Evolutionary conservation across 495 filamentous ascomycete species (phyloP).

Genomic region (Pyronema omphalodes): DNA sequence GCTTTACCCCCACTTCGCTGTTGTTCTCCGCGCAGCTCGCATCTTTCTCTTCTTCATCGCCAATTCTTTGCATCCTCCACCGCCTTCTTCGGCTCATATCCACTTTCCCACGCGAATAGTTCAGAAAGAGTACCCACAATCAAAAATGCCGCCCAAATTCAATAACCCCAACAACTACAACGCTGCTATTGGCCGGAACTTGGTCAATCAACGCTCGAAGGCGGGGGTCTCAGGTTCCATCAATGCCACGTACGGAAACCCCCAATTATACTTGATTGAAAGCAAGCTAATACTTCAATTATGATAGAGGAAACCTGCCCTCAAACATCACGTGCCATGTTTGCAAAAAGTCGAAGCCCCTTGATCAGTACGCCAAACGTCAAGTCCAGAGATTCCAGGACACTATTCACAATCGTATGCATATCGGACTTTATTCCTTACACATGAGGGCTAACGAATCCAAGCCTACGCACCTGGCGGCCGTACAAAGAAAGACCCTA

Average conservation of each 20-base stretch:
- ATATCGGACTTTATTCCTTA: background rate
- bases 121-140: too few relatives aligned
- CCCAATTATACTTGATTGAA: too few relatives aligned
- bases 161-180: too few relatives aligned
- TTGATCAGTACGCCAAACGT: conserved; percentile 16
- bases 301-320: conserved; percentile 7
- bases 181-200: background rate
- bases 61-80: too few relatives aligned
- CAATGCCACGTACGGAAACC: background rate
- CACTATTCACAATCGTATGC: conserved; percentile 2
- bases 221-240: background rate
- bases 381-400: conserved; percentile 13
- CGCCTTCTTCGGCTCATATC: too few relatives aligned
- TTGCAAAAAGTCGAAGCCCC: conserved; percentile 10
- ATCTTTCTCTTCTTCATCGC: too few relatives aligned
- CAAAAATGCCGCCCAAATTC: too few relatives aligned
- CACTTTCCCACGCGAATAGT: too few relatives aligned
- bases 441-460: background rate
- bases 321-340: conserved; percentile 8
- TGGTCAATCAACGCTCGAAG: conserved; percentile 3
- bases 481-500: background rate
- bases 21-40: too few relatives aligned
- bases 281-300: background rate
- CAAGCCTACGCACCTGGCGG: conserved; percentile 2
- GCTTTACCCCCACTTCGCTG: too few relatives aligned